Base-by-base conservation (phyloP, 768 basidiomycete genomes). In the Hydnomerulius pinastri region DNA sequence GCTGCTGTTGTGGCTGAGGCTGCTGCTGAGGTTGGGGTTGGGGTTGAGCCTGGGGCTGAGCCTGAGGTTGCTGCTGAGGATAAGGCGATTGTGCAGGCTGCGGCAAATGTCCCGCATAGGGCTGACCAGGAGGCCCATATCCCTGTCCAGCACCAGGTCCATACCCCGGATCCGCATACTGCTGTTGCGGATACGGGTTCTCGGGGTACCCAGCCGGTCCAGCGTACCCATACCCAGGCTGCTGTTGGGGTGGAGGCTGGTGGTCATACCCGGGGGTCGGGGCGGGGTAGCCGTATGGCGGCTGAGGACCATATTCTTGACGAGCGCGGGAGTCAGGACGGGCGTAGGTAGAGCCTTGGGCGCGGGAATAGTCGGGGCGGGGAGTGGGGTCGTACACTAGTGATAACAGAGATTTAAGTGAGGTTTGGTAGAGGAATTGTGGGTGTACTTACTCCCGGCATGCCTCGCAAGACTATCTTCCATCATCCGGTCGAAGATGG, bases 401-500 rank as follows among this genome's bases (percentile, higher is more conserved):
- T n/a, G n/a, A n/a, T n/a, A 38, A 20, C 49, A 42, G 39, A 2
- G 20, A 37, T 24, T 18, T 59, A 24, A 60, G 41, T 51, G 29
- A 53, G 17, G n/a, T 41, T 21, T 37, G 43, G 46, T 9, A n/a
- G 40, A 43, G 18, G 8, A 4, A 28, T 25, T 35, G 4, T 12
- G 24, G 1, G 17, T 25, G 45, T 6, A 67, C 75, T 43, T 63
- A 86, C 86, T 74, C 41, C 79, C 85, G 10, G 81, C 77, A 60
- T 91, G 86, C 50, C 86, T 75, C 4, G 89, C 85, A 25, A 93
- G 72, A 60, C 87, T 90, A 54, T 93, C 92, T 63, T 93, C 91
- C 84, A 95, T 92, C 87, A 97, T 90, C 27, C 86, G 74, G 63
- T 97, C 94, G 60, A 95, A 98, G 47, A 95, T 91, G 13, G 85